These are phyloP conservation scores for Magnaporthiopsis rhizophila DNA, from an alignment of 2,329 filamentous ascomycete species.

Conservation along the genomic window DNA sequence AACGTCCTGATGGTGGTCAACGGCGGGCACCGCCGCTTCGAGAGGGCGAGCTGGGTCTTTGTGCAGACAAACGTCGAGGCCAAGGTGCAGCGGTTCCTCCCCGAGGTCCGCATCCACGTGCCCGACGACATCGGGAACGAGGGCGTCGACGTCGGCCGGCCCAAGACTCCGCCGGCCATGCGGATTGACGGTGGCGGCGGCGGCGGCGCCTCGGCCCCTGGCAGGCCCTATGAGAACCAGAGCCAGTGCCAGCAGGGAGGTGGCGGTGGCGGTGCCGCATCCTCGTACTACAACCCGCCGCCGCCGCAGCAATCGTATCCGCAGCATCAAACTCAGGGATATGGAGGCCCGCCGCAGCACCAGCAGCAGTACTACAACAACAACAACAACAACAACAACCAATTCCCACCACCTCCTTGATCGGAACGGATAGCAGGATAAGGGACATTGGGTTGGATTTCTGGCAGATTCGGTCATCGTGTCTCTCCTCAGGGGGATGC, in stretches of 20 bases:
- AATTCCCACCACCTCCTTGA: background rate
- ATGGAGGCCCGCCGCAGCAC: background rate
- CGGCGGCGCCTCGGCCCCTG: background rate
- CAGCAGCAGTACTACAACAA: background rate
- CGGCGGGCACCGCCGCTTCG: conserved; percentile 38
- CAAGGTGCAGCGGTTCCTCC: conserved; percentile 37
- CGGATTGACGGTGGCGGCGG: conserved; percentile 10
- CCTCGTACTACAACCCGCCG: background rate
- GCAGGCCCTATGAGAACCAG: background rate
- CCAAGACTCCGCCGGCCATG: conserved; percentile 14
- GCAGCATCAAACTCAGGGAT: background rate
- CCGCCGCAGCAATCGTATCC: background rate
- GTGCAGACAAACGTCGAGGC: conserved; percentile 36
- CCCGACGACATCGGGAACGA: conserved; percentile 40
- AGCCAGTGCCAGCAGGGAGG: background rate
- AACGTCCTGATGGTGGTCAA: conserved; percentile 36
- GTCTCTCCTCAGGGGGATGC: background rate
- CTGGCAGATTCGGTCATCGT: background rate
- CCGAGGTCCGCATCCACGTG: conserved; percentile 35
- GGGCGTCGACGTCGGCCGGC: conserved; percentile 33
- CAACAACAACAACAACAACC: too few species aligned
- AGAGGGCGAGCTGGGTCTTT: conserved; percentile 36
- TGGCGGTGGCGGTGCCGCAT: too few species aligned
- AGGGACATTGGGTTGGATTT: background rate
- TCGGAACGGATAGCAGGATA: background rate